Evolutionary conservation across 805 yeast species (phyloP).

Genomic region (Candida khao-thaluensis): DNA sequence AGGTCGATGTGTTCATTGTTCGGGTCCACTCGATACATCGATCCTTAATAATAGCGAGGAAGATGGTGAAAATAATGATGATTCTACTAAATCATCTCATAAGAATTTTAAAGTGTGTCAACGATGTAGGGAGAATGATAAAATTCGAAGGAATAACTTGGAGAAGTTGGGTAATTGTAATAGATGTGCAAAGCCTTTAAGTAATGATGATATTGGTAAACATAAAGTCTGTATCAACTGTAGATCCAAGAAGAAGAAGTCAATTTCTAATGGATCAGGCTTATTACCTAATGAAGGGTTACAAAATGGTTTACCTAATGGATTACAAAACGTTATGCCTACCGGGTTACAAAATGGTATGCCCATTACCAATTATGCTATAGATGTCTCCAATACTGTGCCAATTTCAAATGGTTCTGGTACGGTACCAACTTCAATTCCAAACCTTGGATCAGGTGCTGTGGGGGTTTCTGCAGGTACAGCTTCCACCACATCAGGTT

Average conservation of each 20-base stretch:
- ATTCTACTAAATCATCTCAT: conserved; percentile 8
- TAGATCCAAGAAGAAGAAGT: conserved; percentile 51
- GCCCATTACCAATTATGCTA: neutral
- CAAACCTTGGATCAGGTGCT: neutral
- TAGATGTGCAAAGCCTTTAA: conserved; percentile 54
- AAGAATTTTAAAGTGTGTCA: conserved; percentile 59
- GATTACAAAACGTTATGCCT: too few relatives aligned
- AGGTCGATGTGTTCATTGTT: conserved; percentile 69
- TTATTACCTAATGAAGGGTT: conserved; percentile 1
- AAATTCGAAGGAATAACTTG: conserved; percentile 52
- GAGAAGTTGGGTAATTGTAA: conserved; percentile 62
- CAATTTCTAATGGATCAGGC: conserved; percentile 3
- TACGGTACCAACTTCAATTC: neutral
- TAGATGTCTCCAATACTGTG: conserved; percentile 5
- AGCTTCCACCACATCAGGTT: neutral
- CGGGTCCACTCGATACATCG: conserved; percentile 51
- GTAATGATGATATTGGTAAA: conserved; percentile 45
- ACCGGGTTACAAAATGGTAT: too few relatives aligned
- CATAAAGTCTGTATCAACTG: conserved; percentile 59
- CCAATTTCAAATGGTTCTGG: conserved; percentile 3
- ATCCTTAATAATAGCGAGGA: conserved; percentile 31
- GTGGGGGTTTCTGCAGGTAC: conserved; percentile 4
- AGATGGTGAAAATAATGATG: conserved; percentile 4
- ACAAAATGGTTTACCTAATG: neutral
- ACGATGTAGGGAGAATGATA: conserved; percentile 63